Conservation (phyloP, 768 basidiomycete species). For the Galerina marginata region DNA sequence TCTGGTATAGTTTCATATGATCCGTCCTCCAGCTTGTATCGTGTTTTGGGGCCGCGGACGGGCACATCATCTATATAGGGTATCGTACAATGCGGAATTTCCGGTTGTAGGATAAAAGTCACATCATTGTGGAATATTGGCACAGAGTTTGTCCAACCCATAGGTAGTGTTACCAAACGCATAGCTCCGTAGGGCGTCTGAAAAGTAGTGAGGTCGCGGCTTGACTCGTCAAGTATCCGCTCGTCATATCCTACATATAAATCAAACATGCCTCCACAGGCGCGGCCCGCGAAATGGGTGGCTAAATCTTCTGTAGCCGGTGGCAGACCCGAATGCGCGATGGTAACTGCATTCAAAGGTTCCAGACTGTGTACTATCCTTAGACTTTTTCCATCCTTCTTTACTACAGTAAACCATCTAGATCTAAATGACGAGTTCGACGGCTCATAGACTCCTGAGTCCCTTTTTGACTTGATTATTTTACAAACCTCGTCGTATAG, state of each 20-base stretch:
- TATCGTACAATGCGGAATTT: constrained; percentile 27
- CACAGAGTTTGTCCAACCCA: constrained; percentile 38
- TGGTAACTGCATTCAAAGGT: constrained; percentile 39
- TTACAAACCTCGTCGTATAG: constrained; percentile 1
- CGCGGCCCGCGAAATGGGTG: constrained; percentile 18
- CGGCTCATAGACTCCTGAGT: constrained; percentile 37
- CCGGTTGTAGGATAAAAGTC: neutral
- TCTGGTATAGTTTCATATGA: constrained; percentile 36
- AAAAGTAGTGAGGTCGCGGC: constrained; percentile 35
- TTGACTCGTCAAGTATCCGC: constrained; percentile 22
- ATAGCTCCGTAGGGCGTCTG: constrained; percentile 29
- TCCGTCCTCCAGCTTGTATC: constrained; percentile 31
- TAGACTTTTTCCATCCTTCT: constrained; percentile 38
- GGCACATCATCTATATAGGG: constrained; percentile 32
- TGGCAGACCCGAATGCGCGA: constrained; percentile 32
- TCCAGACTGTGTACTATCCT: constrained; percentile 40
- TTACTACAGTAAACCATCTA: constrained; percentile 43
- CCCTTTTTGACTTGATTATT: constrained; percentile 31
- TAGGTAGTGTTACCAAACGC: constrained; percentile 26
- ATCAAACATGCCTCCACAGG: constrained; percentile 13
- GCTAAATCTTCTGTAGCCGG: constrained; percentile 33
- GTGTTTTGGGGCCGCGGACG: constrained; percentile 24
- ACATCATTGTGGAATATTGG: constrained; percentile 40
- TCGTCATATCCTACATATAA: constrained; percentile 8
- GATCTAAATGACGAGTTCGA: constrained; percentile 38